Base-by-base conservation (phyloP, 768 basidiomycete genomes). In the Russula olivacea region DNA sequence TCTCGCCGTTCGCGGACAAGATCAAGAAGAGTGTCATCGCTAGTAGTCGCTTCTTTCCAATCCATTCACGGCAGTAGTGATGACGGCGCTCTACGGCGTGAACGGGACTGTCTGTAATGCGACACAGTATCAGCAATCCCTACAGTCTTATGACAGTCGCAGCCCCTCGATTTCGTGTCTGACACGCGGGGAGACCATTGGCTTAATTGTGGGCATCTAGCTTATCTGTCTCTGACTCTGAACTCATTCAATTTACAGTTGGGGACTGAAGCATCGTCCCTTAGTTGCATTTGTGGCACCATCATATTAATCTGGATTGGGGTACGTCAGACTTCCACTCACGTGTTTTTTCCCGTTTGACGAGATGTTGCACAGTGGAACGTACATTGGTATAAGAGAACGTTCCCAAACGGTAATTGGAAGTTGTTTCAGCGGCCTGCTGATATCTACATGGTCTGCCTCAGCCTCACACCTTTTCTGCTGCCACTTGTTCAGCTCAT, bases 391-490 rank as follows among this genome's bases (percentile, higher is more conserved):
- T 56, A 67, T 40, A 47, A 32, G 25, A 60, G 11, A n/a, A 30
- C 10, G 3, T 19, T 50, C 10, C 54, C 59, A 9, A 23, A 28
- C 17, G 63, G 52, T 6, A 38, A 40, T 6, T 65, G 66, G 66
- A 54, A 53, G 19, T 65, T 77, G 9, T 68, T 79, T 23, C 71
- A 69, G 59, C 68, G 71, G 45, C 77, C 78, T 6, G 71, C 76
- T 58, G 78, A 80, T 63, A n/a, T 77, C 9, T 74, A 79, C 50
- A 76, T 80, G 74, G 78, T 77, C 32, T 50, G 68, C 55, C 28
- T 28, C 2, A 28, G 28, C 28, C 12, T 40, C 2, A n/a, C 7
- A n/a, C 19, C n/a, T 17, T 21, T 8, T 30, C 7, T n/a, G 40
- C 4, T 8, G 2, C 34, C 23, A 28, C 10, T 14, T 23, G 3